A percentile compares a stretch with the other conserved stretches of the same genome.
Conservation (phyloP, 768 basidiomycete genomes). For the Trichaptum fuscoviolaceum region DNA sequence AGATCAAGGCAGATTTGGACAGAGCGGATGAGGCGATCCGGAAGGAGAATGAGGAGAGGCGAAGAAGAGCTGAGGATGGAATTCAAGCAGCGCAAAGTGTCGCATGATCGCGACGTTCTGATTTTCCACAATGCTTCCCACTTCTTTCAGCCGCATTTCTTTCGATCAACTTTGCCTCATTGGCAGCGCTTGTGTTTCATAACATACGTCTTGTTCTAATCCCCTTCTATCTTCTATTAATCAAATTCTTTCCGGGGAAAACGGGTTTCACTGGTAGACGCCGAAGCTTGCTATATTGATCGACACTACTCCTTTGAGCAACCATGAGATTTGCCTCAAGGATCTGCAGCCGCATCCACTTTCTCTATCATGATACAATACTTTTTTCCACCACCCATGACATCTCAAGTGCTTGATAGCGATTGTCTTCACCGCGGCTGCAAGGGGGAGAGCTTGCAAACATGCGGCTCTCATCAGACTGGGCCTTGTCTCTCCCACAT, state of each 20-base stretch:
- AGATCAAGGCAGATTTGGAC: slow-evolving; percentile 22
- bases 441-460: not conserved
- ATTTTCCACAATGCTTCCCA: not conserved
- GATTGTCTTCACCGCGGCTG: too few species aligned
- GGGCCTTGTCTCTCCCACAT: not conserved
- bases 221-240: not conserved
- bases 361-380: too few species aligned
- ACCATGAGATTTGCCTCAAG: not conserved
- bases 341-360: not conserved
- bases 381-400: too few species aligned
- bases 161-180: not conserved
- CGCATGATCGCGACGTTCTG: not conserved
- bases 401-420: too few species aligned
- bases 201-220: not conserved
- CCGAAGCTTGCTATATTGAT: not conserved
- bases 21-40: slow-evolving; percentile 2
- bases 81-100: not conserved
- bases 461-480: not conserved
- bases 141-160: not conserved
- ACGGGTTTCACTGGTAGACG: not conserved
- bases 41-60: slow-evolving; percentile 6
- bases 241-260: not conserved
- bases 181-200: not conserved
- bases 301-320: not conserved
- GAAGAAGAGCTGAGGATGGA: not conserved